These are phyloP conservation scores for Cladosporium velox DNA, from an alignment of 2,329 filamentous ascomycete species.

Conservation along the genomic window DNA sequence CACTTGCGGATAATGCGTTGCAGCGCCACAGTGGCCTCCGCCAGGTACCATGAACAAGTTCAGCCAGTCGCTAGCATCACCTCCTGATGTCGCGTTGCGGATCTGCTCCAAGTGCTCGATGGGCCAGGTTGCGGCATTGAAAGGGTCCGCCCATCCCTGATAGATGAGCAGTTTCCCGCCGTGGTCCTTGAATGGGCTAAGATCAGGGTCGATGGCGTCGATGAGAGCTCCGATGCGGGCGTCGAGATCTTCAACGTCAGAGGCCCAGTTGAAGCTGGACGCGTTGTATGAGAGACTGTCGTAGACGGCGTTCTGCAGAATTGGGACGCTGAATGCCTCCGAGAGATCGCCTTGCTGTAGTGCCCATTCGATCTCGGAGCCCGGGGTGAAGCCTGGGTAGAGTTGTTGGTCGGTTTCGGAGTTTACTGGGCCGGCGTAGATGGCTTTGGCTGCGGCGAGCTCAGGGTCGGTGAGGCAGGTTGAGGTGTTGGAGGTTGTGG, in stretches of 20 bases:
- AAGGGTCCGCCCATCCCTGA: conserved; percentile 35
- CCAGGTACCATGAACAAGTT: conserved; percentile 45
- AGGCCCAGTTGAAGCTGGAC: conserved; percentile 41
- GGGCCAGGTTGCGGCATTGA: conserved; percentile 39
- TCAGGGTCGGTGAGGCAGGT: conserved; percentile 39
- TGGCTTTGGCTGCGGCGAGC: conserved; percentile 35
- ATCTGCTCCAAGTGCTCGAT: conserved; percentile 36
- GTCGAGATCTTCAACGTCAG: conserved; percentile 40
- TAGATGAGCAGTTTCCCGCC: conserved; percentile 44
- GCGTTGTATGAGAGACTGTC: conserved; percentile 41
- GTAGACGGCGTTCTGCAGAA: conserved; percentile 48
- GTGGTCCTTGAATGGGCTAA: conserved; percentile 33
- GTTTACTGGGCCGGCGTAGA: conserved; percentile 38
- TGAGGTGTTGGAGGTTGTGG: conserved; percentile 20
- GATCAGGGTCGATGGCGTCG: conserved; percentile 40
- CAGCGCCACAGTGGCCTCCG: conserved; percentile 40
- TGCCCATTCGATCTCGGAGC: conserved; percentile 44
- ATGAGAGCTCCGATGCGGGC: conserved; percentile 39
- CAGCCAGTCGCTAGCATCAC: conserved; percentile 38
- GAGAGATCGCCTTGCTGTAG: conserved; percentile 40
- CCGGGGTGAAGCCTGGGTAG: conserved; percentile 46
- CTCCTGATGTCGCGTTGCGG: conserved; percentile 10
- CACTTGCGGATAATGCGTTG: conserved; percentile 37
- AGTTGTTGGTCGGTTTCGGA: conserved; percentile 31
- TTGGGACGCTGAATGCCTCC: conserved; percentile 40